Conservation (phyloP, 2,329 filamentous ascomycete species). For the Fusarium musae region DNA sequence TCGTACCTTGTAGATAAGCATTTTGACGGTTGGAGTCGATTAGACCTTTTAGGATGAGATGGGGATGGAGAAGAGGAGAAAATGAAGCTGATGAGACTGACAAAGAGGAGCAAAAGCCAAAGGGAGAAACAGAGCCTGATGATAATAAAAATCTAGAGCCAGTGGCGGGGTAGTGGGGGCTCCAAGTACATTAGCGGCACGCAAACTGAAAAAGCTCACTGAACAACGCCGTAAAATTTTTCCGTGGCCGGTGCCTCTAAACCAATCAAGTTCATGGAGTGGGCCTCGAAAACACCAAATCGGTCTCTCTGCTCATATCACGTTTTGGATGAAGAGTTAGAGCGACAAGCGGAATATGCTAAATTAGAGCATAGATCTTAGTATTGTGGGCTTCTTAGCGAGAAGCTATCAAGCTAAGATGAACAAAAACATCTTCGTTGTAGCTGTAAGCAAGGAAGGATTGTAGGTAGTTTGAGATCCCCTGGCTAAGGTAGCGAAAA, state of each 20-base stretch:
- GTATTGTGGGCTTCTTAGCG: neutral
- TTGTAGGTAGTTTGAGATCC: neutral
- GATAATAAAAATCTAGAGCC: slow-evolving; percentile 44
- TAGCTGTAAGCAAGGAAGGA: neutral
- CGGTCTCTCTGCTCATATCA: neutral
- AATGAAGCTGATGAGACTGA: slow-evolving; percentile 32
- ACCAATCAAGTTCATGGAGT: slow-evolving; percentile 5
- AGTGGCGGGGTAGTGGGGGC: slow-evolving; percentile 42
- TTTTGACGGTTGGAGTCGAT: slow-evolving; percentile 61
- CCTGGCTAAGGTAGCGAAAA: slow-evolving; percentile 2
- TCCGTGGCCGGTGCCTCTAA: neutral
- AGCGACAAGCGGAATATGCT: neutral
- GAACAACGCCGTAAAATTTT: slow-evolving; percentile 20
- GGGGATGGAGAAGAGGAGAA: slow-evolving; percentile 18
- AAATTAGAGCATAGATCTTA: neutral
- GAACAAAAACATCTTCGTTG: neutral
- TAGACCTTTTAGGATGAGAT: slow-evolving; percentile 31
- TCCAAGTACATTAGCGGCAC: slow-evolving; percentile 26
- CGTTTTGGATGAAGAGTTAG: neutral
- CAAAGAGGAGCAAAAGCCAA: slow-evolving; percentile 34
- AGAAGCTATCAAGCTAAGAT: no score
- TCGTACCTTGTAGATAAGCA: slow-evolving; percentile 78
- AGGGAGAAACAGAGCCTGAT: slow-evolving; percentile 37
- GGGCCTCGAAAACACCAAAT: slow-evolving; percentile 5
- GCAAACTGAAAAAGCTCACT: slow-evolving; percentile 16